Conservation (phyloP, 1,284 basidiomycete species). For the Neolentinus lepideus region DNA sequence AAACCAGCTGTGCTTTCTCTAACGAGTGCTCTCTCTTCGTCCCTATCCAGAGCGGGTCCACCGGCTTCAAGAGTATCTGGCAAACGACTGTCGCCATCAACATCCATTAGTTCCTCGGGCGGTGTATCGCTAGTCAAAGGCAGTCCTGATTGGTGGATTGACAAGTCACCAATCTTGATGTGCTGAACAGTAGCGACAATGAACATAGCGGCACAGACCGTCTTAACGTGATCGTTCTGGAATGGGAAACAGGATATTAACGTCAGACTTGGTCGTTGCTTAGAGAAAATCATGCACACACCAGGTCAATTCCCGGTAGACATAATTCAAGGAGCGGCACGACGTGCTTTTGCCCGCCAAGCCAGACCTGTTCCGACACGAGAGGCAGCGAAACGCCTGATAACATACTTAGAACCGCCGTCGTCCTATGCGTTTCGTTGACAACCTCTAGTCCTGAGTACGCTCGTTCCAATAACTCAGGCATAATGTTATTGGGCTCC, state of each 20-base stretch:
- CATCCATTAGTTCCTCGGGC: conserved; percentile 47
- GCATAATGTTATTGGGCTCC: conserved; percentile 87
- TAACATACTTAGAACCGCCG: conserved; percentile 87
- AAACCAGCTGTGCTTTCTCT: conserved; percentile 77
- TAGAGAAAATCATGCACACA: conserved; percentile 27
- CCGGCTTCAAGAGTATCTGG: conserved; percentile 51
- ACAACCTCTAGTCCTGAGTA: conserved; percentile 88
- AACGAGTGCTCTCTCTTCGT: conserved; percentile 70
- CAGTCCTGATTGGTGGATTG: conserved; percentile 48
- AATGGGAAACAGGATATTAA: conserved; percentile 4
- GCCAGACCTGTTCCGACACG: conserved; percentile 72
- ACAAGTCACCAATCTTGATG: conserved; percentile 79
- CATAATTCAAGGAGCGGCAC: conserved; percentile 86
- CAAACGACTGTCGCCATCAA: conserved; percentile 36
- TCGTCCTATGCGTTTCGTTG: conserved; percentile 93
- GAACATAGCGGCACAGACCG: conserved; percentile 75
- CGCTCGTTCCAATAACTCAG: conserved; percentile 87
- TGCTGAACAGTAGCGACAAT: conserved; percentile 75
- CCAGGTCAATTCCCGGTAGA: conserved; percentile 86
- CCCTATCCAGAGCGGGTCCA: conserved; percentile 40
- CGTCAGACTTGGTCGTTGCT: too few relatives aligned
- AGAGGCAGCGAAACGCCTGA: conserved; percentile 76
- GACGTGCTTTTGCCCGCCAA: conserved; percentile 85
- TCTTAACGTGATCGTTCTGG: conserved; percentile 94
- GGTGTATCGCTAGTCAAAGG: conserved; percentile 45